Base-by-base conservation (phyloP, 78 protist genomes). In the Pelomyxa schiedti region DNA sequence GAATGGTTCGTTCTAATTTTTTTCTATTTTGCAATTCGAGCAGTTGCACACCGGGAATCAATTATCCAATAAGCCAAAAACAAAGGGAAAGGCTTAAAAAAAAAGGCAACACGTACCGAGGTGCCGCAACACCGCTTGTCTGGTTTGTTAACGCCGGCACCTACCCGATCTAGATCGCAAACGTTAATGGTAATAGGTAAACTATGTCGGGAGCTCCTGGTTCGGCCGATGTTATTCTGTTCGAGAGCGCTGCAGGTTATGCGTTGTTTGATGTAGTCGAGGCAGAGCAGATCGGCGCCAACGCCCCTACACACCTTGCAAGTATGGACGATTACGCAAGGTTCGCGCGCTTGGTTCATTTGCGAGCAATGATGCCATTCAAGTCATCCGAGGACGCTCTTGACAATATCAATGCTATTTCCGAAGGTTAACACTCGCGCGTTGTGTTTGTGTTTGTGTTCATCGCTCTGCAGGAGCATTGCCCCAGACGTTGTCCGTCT, bases 231-330 rank as follows among this genome's bases (percentile, higher is more conserved):
- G 58, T 47, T 16, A 16, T 83, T n/a, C 85, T 95, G 41, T 90
- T 82, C 68, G 98, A 95, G 87, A 58, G 81, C 0, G 87, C 96
- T 0, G 32, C 88, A 22, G 98, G 98, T 1, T 94, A 77, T 77
- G 88, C 90, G 16, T 79, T 95, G 37, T 89, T 95, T 63, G 84
- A 80, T 66, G 66, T 71, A 35, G 66, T 65, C 16, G 83, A 53
- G 36, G 40, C 41, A 22, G 95, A 93, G 39, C 86, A 82, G 69
- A 86, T 93, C 38, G 96, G 89, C 2, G 73, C 72, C n/a, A 4
- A 24, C 24, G 67, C 69, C 7, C 77, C 41, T 5, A 66, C 52
- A 42, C 68, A 63, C 8, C 96, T 88, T 77, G 30, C 38, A 28
- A 39, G 88, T 9, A 9, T 88, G 75, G 38, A 38, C 28, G 94